Base-by-base conservation (phyloP, 2,329 filamentous ascomycete species). In the Dichotomopilus funicola region DNA sequence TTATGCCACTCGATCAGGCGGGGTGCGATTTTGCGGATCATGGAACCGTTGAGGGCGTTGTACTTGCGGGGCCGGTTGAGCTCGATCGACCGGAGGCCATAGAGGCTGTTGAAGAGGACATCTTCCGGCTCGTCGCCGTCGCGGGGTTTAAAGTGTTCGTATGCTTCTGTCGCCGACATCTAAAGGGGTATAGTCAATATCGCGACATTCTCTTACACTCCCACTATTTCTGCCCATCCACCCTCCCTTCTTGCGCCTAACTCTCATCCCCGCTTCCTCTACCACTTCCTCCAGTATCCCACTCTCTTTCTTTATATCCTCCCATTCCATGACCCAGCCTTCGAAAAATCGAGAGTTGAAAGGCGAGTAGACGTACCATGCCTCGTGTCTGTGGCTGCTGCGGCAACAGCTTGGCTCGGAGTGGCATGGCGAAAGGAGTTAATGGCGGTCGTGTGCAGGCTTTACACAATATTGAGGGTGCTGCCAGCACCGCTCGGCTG, bases 21-120 rank as follows among this genome's bases (percentile, higher is more conserved):
- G 27, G 92, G 91, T 47, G 91, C 77, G 65, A 99, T 97, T 76
- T 99, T 97, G 66, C 89, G 83, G 60, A 87, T 88, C 95, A 99
- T 99, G 56, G 91, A 96, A 51, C 80, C 88, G 71, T 95, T 91
- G 63, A 99, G 83, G 33, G 92, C 88, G 74, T 99, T 97, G 70
- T 91, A 81, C 76, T 96, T 96, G 68, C 82, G 79, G 5, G 92
- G 94, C 57, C 94, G 86, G 77, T 99, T 99, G 64, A 99, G 87
- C 75, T 96, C 88, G 67, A 99, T 86, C 64, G 87, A 91, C 60
- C 94, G 89, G 50, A 97, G 81, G 61, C 94, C 94, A 72, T 94
- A 96, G 65, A 87, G 80, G 68, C 84, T 90, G 72, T 84, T 85
- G 79, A 99, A 99, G 58, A 96, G 78, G 63, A 99, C 94, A 81